phyloP scores from a whole-genome alignment of 129 eudicot genomes.

The Ambrosia trifida region DNA sequence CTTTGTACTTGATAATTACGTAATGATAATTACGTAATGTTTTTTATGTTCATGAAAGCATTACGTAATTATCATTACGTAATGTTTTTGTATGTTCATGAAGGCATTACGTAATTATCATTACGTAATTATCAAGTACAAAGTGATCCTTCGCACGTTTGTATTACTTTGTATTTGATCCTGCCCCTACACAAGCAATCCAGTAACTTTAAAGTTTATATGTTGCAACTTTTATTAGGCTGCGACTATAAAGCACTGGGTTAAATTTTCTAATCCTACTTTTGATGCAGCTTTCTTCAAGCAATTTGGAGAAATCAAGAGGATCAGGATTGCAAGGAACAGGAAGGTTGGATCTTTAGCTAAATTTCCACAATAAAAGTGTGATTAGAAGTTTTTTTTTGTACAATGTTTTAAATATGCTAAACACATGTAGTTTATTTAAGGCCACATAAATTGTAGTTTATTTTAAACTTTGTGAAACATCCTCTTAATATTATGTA shows the following conservation, averaged over 20 bases:
- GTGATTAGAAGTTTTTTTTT: background rate
- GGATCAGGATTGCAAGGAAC: constrained; percentile 72
- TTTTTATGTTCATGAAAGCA: no score
- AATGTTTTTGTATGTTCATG: no score
- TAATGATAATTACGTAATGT: no score
- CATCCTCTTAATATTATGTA: background rate
- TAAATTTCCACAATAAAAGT: background rate
- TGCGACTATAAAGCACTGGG: background rate
- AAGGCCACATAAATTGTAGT: background rate
- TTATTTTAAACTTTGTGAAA: background rate
- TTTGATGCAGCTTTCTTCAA: constrained; percentile 66
- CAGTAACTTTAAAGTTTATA: background rate
- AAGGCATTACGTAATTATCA: no score
- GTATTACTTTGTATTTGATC: no score
- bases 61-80: no score
- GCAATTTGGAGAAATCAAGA: constrained; percentile 81
- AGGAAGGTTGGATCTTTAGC: constrained; percentile 54
- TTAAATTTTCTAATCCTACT: background rate
- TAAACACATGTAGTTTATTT: background rate
- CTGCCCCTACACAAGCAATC: background rate
- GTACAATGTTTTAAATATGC: background rate
- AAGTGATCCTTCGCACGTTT: no score
- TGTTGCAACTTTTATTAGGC: background rate
- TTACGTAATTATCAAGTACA: no score
- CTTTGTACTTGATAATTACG: no score